These are phyloP conservation scores for Barnettozyma hawaiiensis DNA, from an alignment of 1,139 yeast genomes.

Conservation along the genomic window DNA sequence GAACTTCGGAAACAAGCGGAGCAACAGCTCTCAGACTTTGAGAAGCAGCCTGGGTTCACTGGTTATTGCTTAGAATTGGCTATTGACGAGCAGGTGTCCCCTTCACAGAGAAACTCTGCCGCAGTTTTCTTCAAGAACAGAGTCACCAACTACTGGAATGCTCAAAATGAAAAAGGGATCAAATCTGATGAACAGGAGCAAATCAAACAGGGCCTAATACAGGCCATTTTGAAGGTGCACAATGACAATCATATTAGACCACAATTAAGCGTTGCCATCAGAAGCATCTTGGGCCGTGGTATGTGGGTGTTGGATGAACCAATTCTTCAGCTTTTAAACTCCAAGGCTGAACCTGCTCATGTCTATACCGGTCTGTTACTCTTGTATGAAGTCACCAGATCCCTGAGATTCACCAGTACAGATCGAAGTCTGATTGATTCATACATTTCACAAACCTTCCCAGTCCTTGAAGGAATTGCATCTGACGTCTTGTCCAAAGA, in stretches of 20 bases:
- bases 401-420: conserved; percentile 53
- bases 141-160: conserved; percentile 51
- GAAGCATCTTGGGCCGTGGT: conserved; percentile 57
- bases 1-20: conserved; percentile 66
- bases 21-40: conserved; percentile 50
- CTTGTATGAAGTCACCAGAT: conserved; percentile 49
- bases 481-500: conserved; percentile 35
- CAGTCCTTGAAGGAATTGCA: conserved; percentile 47
- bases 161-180: conserved; percentile 38
- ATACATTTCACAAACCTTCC: conserved; percentile 46
- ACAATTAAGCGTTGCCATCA: conserved; percentile 66
- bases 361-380: conserved; percentile 54
- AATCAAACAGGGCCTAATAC: conserved; percentile 49
- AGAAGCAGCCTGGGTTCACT: conserved; percentile 52
- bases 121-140: conserved; percentile 67
- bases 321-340: conserved; percentile 37
- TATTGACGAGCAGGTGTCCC: conserved; percentile 40
- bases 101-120: conserved; percentile 52
- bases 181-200: conserved; percentile 43
- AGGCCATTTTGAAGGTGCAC: conserved; percentile 36
- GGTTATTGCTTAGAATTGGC: conserved; percentile 50
- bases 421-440: conserved; percentile 42
- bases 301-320: conserved; percentile 31
- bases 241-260: conserved; percentile 41
- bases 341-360: conserved; percentile 44